Conservation (phyloP, 2,329 filamentous ascomycete genomes). For the Anisogramma anomala region DNA sequence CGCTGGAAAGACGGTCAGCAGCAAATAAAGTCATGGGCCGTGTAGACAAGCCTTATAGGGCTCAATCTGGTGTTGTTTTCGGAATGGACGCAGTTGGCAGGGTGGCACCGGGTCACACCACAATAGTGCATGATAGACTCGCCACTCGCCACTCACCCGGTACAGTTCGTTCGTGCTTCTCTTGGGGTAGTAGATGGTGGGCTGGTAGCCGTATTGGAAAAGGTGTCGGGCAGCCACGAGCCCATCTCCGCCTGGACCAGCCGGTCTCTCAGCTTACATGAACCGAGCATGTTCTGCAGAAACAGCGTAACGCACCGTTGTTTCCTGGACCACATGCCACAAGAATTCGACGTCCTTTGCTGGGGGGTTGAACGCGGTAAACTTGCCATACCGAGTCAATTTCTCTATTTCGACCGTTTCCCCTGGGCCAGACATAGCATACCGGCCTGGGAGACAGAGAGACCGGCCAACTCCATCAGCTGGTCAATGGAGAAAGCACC, state of each 20-base stretch:
- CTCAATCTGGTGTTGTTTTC: too few species aligned
- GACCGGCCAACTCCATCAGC: slow-evolving; percentile 89
- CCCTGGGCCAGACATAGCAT: slow-evolving; percentile 17
- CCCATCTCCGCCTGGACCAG: slow-evolving; percentile 70
- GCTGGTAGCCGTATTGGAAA: slow-evolving; percentile 80
- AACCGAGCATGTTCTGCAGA: background rate
- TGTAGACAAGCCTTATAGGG: too few species aligned
- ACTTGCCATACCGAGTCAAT: slow-evolving; percentile 38
- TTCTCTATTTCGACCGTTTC: background rate
- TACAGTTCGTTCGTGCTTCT: slow-evolving; percentile 84
- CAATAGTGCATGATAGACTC: background rate
- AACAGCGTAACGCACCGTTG: slow-evolving; percentile 37
- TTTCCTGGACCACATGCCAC: slow-evolving; percentile 84
- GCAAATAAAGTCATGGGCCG: background rate
- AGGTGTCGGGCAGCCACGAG: slow-evolving; percentile 89
- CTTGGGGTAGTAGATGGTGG: slow-evolving; percentile 87
- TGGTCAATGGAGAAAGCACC: slow-evolving; percentile 89
- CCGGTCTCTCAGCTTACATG: slow-evolving; percentile 1
- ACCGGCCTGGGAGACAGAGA: slow-evolving; percentile 88
- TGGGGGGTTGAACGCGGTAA: slow-evolving; percentile 69
- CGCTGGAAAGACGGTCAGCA: slow-evolving; percentile 43
- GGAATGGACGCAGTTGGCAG: too few species aligned
- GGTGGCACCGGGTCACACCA: too few species aligned
- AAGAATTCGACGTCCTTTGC: slow-evolving; percentile 59
- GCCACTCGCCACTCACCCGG: slow-evolving; percentile 41